Base-by-base conservation (phyloP, 2,329 filamentous ascomycete genomes). In the Thielaviopsis musarum region DNA sequence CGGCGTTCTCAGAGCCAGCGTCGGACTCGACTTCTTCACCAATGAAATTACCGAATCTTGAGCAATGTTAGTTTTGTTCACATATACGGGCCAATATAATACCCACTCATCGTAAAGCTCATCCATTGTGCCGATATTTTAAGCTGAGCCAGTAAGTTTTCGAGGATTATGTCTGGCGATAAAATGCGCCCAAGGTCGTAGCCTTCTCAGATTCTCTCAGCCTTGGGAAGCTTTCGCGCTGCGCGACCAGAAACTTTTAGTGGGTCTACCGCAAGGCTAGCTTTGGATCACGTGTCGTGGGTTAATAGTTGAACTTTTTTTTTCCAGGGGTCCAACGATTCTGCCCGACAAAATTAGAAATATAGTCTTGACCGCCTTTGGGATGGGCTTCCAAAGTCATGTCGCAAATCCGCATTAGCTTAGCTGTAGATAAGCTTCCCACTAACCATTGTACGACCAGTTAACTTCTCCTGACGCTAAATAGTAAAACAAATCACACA, bases 11-110 rank as follows among this genome's bases (percentile, higher is more conserved):
- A 66, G 88, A 91, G 68, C 91, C 91, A 68, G 87, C 85, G 69
- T 95, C 91, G 60, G 88, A 93, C 70, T 84, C 80, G 65, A 75
- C 85, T 67, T 88, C 88, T 73, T 96, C 93, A 69, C 93, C 93
- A 70, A 97, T 95, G 74, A 93, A 97, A 76, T 97, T 97, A 69
- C 91, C 91, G 75, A 97, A 97, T 77, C 89, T 94, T 55, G 13
- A 22, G 22, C 21, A 24, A 24, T 48, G 55, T 62, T 59, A 62
- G 60, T 48, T 12, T 13, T 21, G 13, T 38, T 21, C 17, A 24
- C n/a, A 12, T 19, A 49, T 54, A 54, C 22, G n/a, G 22, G 17
- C 21, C 15, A 6, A 28, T 22, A 9, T 13, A 2, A 0, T 10
- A 62, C 74, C 64, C 75, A 94, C 88, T 97, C 91, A 75, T 97